Evolutionary conservation across 2,329 filamentous ascomycete genomes (phyloP).

Genomic region (Botrytis aclada): DNA sequence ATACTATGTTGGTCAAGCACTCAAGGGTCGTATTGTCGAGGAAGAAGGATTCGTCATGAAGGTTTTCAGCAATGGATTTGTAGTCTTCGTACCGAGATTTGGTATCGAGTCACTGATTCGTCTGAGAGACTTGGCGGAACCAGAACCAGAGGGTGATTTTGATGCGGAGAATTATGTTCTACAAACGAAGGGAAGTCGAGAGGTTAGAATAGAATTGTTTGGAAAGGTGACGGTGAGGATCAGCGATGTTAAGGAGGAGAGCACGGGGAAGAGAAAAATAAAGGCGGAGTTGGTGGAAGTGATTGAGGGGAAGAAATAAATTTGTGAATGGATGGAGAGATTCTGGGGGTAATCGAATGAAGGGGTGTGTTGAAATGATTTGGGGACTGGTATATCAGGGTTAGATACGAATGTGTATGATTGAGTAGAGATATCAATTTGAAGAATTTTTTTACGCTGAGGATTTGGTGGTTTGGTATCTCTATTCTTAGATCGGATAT

Average conservation of each 20-base stretch:
- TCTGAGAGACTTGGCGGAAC: conserved; percentile 74
- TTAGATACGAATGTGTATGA: background rate
- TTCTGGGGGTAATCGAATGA: too few relatives aligned
- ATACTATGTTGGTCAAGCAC: conserved; percentile 95
- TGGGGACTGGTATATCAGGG: background rate
- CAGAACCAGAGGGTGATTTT: conserved; percentile 76
- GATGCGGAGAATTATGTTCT: conserved; percentile 84
- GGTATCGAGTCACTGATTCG: conserved; percentile 92
- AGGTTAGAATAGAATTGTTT: conserved; percentile 75
- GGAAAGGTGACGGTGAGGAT: conserved; percentile 87
- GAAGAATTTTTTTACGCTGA: background rate
- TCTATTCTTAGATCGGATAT: too few relatives aligned
- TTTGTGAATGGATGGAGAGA: background rate
- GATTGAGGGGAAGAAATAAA: background rate
- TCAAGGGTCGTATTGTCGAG: conserved; percentile 71
- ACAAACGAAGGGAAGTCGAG: conserved; percentile 53
- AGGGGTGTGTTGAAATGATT: background rate
- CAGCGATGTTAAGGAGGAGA: conserved; percentile 88
- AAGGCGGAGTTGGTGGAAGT: conserved; percentile 63
- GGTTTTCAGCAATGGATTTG: conserved; percentile 95
- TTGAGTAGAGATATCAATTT: conserved; percentile 11
- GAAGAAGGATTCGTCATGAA: conserved; percentile 97
- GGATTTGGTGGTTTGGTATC: too few relatives aligned
- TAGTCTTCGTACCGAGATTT: conserved; percentile 92
- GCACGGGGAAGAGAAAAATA: conserved; percentile 91